Evolutionary conservation across 495 filamentous ascomycete species (phyloP).

Genomic region (Aspergillus sclerotioniger): DNA sequence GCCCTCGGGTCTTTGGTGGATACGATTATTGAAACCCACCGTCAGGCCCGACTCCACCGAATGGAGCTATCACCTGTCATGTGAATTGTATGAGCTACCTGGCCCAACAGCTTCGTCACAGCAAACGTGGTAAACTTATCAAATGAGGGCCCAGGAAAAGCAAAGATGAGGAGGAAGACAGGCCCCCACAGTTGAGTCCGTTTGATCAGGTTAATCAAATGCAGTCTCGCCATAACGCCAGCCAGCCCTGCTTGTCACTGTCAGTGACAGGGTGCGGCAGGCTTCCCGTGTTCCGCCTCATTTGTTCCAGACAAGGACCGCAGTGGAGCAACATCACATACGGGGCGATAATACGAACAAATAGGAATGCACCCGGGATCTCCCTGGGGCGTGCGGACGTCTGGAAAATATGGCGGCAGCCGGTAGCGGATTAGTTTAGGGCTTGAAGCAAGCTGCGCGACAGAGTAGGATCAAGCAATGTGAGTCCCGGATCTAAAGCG

Average conservation of each 20-base stretch:
- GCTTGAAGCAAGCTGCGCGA: conserved; percentile 5
- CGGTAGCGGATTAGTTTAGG: background rate
- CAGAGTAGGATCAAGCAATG: conserved; percentile 2
- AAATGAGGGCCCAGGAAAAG: conserved; percentile 1
- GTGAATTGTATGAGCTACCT: background rate
- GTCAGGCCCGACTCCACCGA: conserved; percentile 3
- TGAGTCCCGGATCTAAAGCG: conserved; percentile 1
- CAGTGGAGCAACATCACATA: conserved; percentile 1
- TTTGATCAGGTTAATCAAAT: background rate
- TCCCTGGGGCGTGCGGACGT: conserved; percentile 2
- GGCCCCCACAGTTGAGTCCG: background rate
- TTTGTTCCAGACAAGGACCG: conserved; percentile 13
- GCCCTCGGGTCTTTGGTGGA: conserved; percentile 1
- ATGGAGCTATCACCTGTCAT: conserved; percentile 14
- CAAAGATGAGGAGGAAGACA: background rate
- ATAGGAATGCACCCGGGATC: conserved; percentile 5
- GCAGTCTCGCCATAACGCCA: conserved; percentile 3
- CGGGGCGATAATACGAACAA: conserved; percentile 6
- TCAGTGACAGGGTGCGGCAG: conserved; percentile 8
- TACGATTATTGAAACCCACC: conserved; percentile 7
- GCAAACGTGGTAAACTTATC: conserved; percentile 6
- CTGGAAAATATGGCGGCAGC: conserved; percentile 1
- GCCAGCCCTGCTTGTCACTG: conserved; percentile 1
- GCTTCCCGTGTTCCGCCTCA: conserved; percentile 14
- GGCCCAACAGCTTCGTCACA: background rate